A percentile compares a stretch with the other conserved stretches of the same genome.
Evolutionary conservation across 2,329 filamentous ascomycete species (phyloP).

Genomic region (Penicillium brasilianum): DNA sequence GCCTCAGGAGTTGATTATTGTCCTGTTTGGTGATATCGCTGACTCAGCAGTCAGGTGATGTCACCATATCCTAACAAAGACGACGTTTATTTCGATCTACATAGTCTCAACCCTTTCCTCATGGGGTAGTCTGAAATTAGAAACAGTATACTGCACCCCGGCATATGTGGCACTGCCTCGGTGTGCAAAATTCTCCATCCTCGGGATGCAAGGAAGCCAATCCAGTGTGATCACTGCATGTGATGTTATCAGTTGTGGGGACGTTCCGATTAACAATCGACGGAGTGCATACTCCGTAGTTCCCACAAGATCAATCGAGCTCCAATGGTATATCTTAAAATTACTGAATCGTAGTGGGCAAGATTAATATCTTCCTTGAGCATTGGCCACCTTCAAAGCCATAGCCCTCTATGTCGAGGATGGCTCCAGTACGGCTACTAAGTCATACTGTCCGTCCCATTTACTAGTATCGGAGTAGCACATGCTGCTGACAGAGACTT

Average conservation of each 20-base stretch:
- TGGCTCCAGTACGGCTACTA: background rate
- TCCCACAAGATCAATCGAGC: background rate
- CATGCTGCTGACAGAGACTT: background rate
- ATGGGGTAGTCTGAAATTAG: background rate
- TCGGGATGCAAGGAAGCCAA: conserved; percentile 5
- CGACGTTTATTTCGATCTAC: background rate
- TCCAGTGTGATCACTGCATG: conserved; percentile 6
- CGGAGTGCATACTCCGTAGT: background rate
- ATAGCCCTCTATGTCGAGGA: background rate
- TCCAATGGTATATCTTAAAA: background rate
- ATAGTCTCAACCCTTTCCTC: background rate
- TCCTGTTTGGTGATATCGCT: conserved; percentile 26
- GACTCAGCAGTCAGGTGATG: conserved; percentile 41
- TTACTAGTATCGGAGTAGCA: background rate
- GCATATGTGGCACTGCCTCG: conserved; percentile 7
- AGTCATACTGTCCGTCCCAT: too few relatives aligned
- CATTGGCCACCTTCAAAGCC: background rate
- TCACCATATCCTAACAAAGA: conserved; percentile 26
- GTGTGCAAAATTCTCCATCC: conserved; percentile 1
- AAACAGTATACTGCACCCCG: too few relatives aligned
- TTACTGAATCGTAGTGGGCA: background rate
- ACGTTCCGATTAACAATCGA: background rate
- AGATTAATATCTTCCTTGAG: background rate
- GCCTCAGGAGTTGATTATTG: conserved; percentile 31
- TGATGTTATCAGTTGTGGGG: conserved; percentile 8